Percentiles rank a stretch among this genome's conserved stretches.
Conservation (phyloP, 202 grass and related monocot genomes). For the Musa balbisiana region DNA sequence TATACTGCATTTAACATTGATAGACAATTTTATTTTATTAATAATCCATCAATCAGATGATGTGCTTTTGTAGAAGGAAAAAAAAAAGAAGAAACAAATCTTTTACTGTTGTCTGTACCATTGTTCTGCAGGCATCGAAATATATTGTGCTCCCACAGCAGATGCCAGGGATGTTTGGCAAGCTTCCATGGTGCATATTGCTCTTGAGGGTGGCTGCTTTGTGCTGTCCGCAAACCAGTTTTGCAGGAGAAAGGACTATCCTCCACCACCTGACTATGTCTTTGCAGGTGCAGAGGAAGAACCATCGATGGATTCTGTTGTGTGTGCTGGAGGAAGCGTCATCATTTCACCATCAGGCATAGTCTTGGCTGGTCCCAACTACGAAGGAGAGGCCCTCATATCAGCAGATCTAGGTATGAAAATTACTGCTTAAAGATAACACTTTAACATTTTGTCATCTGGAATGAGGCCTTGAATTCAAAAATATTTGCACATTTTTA, state of each 20-base stretch:
- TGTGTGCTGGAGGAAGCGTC: constrained; percentile 75
- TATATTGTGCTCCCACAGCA: constrained; percentile 80
- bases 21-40: too few relatives aligned
- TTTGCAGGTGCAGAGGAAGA: constrained; percentile 59
- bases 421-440: too few relatives aligned
- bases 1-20: too few relatives aligned
- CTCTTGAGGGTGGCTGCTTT: constrained; percentile 81
- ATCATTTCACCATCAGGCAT: constrained; percentile 80
- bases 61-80: too few relatives aligned
- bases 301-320: constrained; percentile 69
- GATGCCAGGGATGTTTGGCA: constrained; percentile 79
- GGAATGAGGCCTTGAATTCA: too few relatives aligned
- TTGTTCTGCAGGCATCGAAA: constrained; percentile 57
- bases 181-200: constrained; percentile 79
- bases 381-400: constrained; percentile 71
- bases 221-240: constrained; percentile 88
- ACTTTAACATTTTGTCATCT: too few relatives aligned
- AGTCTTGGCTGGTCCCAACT: constrained; percentile 80
- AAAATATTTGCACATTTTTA: not conserved
- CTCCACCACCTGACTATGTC: constrained; percentile 55
- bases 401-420: constrained; percentile 67
- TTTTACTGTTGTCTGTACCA: not conserved
- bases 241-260: constrained; percentile 77
- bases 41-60: too few relatives aligned
- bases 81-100: not conserved